Conservation (phyloP, 768 basidiomycete genomes). For the Russula griseocarnosa region DNA sequence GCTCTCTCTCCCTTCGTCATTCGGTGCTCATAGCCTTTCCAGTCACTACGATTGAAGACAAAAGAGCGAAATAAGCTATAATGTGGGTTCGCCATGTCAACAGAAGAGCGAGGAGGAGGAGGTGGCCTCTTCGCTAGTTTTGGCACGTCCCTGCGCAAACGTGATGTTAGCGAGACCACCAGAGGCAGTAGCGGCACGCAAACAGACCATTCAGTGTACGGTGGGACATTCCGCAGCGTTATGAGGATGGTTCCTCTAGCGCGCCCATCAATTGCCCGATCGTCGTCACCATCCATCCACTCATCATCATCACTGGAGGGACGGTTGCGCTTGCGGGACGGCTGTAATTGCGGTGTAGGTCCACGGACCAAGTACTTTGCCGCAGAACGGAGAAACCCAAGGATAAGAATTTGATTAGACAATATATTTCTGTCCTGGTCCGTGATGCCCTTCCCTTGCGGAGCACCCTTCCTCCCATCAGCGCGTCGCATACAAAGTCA, state of each 20-base stretch:
- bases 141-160: constrained; percentile 60
- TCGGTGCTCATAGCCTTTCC: constrained; percentile 88
- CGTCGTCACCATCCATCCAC: constrained; percentile 35
- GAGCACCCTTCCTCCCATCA: constrained; percentile 16
- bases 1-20: constrained; percentile 87
- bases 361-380: constrained; percentile 57
- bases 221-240: constrained; percentile 79
- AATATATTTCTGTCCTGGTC: constrained; percentile 93
- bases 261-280: constrained; percentile 29
- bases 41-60: constrained; percentile 60
- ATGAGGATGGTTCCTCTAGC: constrained; percentile 73
- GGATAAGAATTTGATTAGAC: constrained; percentile 78
- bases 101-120: constrained; percentile 43
- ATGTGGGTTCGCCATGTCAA: constrained; percentile 53
- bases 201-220: constrained; percentile 83
- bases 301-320: constrained; percentile 42
- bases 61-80: constrained; percentile 79
- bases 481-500: not conserved
- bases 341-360: constrained; percentile 43
- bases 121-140: constrained; percentile 73
- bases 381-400: constrained; percentile 77
- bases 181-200: constrained; percentile 28
- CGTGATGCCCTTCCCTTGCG: constrained; percentile 76
- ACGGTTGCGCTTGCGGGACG: constrained; percentile 44
- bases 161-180: not conserved